Percentiles rank a stretch among this genome's conserved stretches.
phyloP scores from a whole-genome alignment of 352 stramenopile species.

The Globisporangium yorkense region DNA sequence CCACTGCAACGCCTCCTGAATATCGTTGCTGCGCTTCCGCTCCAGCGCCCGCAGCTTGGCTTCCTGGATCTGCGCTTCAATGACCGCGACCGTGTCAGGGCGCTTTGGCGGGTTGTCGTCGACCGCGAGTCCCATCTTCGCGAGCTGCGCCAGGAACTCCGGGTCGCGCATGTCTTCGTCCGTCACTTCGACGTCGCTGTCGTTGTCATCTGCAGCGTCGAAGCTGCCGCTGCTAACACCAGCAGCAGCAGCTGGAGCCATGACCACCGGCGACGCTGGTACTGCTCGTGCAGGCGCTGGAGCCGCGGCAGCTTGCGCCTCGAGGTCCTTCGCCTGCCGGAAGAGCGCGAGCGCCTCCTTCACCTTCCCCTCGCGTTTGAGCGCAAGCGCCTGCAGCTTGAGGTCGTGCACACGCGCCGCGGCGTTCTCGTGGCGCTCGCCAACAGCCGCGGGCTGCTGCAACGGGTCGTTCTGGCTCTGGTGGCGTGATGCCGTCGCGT shows the following conservation, averaged over 20 bases:
- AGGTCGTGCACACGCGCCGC: conserved; percentile 28
- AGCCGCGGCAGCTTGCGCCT: conserved; percentile 16
- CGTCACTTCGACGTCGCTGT: conserved; percentile 52
- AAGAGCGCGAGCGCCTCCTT: conserved; percentile 51
- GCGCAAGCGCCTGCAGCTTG: conserved; percentile 46
- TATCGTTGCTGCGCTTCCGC: conserved; percentile 51
- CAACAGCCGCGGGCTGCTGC: neutral
- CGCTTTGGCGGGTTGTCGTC: neutral
- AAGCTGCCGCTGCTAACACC: neutral
- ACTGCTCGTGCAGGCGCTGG: neutral
- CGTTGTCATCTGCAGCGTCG: conserved; percentile 18
- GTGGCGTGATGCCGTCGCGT: conserved; percentile 25
- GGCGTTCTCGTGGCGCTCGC: neutral
- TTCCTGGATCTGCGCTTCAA: conserved; percentile 41
- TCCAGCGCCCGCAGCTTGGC: conserved; percentile 42
- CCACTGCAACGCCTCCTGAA: conserved; percentile 42
- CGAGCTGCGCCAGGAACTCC: conserved; percentile 57
- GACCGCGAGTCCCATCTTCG: conserved; percentile 31
- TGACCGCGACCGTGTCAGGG: conserved; percentile 15
- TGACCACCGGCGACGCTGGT: neutral
- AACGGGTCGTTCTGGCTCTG: conserved; percentile 15
- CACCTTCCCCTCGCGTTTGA: conserved; percentile 51
- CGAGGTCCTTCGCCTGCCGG: conserved; percentile 49
- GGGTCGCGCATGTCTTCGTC: conserved; percentile 76
- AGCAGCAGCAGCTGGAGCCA: neutral